A percentile compares a stretch with the other conserved stretches of the same genome.
Evolutionary conservation across 1,284 basidiomycete genomes (phyloP).

Genomic region (Rhodotorula mucilaginosa): DNA sequence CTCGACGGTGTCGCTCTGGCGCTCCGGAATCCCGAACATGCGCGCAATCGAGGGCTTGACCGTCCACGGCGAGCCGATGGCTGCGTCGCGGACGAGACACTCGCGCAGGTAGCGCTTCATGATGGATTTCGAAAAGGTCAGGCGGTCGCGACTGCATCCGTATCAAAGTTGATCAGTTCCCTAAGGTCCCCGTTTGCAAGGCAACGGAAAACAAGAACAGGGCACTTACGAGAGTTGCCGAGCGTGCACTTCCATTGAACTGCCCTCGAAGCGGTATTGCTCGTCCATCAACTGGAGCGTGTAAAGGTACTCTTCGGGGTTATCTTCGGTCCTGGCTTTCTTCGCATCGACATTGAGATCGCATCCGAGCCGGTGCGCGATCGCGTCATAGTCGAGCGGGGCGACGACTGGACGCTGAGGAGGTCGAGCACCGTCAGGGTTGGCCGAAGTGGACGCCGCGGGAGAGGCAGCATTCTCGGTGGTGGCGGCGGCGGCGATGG

Average conservation of each 20-base stretch:
- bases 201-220: too few species aligned
- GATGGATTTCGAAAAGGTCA: slow-evolving; percentile 93
- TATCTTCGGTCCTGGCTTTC: slow-evolving; percentile 69
- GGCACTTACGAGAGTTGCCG: slow-evolving; percentile 68
- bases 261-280: slow-evolving; percentile 55
- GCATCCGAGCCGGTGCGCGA: slow-evolving; percentile 66
- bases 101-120: slow-evolving; percentile 93
- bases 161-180: neutral
- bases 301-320: slow-evolving; percentile 78
- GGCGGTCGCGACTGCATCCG: slow-evolving; percentile 67
- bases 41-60: slow-evolving; percentile 81
- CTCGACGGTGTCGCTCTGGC: slow-evolving; percentile 80
- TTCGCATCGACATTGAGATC: slow-evolving; percentile 68
- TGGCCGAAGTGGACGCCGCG: slow-evolving; percentile 45
- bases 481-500: neutral
- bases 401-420: slow-evolving; percentile 35
- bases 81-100: slow-evolving; percentile 83
- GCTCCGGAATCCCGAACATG: slow-evolving; percentile 74
- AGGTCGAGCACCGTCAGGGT: slow-evolving; percentile 28
- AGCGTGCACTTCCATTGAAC: slow-evolving; percentile 76
- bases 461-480: slow-evolving; percentile 28
- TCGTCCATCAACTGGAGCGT: slow-evolving; percentile 69
- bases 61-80: slow-evolving; percentile 89
- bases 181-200: too few species aligned
- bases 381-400: slow-evolving; percentile 29